phyloP scores from a whole-genome alignment of 805 yeast genomes.

The Lipomyces lipofer region DNA sequence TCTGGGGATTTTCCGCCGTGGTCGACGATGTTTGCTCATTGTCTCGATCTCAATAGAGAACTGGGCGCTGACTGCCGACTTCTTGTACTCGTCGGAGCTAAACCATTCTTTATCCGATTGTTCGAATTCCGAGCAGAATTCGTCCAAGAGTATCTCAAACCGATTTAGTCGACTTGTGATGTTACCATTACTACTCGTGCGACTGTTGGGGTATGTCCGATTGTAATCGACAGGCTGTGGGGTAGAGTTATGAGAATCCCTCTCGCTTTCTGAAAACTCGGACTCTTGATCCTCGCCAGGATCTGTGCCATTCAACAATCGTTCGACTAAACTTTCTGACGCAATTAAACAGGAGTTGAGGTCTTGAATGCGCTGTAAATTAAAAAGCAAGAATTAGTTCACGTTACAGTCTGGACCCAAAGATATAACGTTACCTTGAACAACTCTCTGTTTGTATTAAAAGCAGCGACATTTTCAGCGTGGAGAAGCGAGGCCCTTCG shows the following conservation, averaged over 20 bases:
- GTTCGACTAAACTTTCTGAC: conserved; percentile 28
- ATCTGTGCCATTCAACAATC: conserved; percentile 8
- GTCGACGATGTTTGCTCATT: neutral
- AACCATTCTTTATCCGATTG: conserved; percentile 22
- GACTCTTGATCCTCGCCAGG: neutral
- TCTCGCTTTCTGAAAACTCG: neutral
- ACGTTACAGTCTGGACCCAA: neutral
- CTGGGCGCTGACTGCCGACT: conserved; percentile 7
- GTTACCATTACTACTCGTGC: conserved; percentile 7
- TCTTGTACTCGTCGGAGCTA: neutral
- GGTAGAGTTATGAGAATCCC: neutral
- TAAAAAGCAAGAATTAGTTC: neutral
- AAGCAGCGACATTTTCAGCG: conserved; percentile 22
- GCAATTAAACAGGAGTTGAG: conserved; percentile 27
- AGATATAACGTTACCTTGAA: conserved; percentile 18
- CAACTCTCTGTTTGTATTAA: conserved; percentile 21
- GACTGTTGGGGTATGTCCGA: neutral
- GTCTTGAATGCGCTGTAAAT: conserved; percentile 26
- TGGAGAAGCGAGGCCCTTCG: conserved; percentile 19
- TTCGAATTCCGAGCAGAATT: conserved; percentile 27
- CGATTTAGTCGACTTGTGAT: conserved; percentile 23
- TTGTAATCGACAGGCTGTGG: neutral
- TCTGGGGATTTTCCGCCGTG: neutral
- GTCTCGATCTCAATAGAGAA: conserved; percentile 10
- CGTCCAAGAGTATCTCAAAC: conserved; percentile 29